Conservation (phyloP, 768 basidiomycete species). For the Trametes elegans region DNA sequence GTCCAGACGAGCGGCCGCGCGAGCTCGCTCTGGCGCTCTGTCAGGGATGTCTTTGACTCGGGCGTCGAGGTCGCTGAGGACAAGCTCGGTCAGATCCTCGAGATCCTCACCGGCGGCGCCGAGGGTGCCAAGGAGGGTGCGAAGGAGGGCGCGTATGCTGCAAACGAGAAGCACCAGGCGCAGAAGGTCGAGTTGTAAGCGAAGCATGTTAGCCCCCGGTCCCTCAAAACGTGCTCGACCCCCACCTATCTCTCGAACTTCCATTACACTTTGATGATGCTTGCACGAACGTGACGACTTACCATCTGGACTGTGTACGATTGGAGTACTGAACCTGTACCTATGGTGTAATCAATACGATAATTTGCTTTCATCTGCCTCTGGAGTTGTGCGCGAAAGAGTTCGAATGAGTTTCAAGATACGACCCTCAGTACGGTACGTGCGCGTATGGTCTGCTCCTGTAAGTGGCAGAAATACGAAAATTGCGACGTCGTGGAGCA, state of each 20-base stretch:
- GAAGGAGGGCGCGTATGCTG: constrained; percentile 26
- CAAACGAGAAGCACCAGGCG: constrained; percentile 25
- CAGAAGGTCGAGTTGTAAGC: constrained; percentile 18
- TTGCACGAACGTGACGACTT: background rate
- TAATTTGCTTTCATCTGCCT: background rate
- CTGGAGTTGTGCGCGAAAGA: too few relatives aligned
- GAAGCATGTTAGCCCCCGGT: too few relatives aligned
- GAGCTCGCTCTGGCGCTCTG: constrained; percentile 54
- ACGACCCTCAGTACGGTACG: too few relatives aligned
- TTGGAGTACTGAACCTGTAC: background rate
- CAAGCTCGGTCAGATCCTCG: constrained; percentile 47
- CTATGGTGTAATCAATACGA: background rate
- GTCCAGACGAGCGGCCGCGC: constrained; percentile 59
- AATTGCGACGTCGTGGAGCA: too few relatives aligned
- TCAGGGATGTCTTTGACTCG: constrained; percentile 64
- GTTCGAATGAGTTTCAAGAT: too few relatives aligned
- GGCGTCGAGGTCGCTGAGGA: constrained; percentile 78
- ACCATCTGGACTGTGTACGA: constrained; percentile 2
- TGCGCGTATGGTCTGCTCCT: too few relatives aligned
- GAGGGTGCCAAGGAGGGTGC: constrained; percentile 32
- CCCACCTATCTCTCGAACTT: background rate
- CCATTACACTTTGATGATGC: background rate
- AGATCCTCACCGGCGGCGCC: constrained; percentile 42
- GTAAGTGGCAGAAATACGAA: too few relatives aligned
- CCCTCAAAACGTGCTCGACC: background rate